phyloP scores from a whole-genome alignment of 306 rosid species.

The Comarum palustre region DNA sequence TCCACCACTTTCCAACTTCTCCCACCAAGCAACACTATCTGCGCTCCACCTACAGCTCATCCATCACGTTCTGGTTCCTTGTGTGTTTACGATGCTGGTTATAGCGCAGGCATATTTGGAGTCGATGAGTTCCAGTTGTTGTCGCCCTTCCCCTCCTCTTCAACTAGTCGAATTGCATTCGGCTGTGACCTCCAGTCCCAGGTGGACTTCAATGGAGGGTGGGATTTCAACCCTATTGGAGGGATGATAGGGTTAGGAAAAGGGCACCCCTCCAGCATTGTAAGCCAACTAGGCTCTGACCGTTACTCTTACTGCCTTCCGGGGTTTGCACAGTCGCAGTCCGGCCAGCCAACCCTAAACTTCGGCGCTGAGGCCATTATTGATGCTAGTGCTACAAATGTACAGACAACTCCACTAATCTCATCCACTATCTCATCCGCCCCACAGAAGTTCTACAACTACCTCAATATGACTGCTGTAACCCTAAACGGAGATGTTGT shows the following conservation, averaged over 20 bases:
- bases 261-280: constrained; percentile 10
- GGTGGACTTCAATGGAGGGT: neutral
- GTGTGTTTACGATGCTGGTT: neutral
- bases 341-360: neutral
- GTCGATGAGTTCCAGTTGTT: neutral
- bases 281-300: neutral
- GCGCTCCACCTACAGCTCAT: neutral
- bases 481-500: neutral
- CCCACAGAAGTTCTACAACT: neutral
- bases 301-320: constrained; percentile 11
- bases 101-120: neutral
- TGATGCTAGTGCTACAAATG: neutral
- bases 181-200: neutral
- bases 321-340: neutral
- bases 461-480: neutral
- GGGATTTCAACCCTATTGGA: neutral
- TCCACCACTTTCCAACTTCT: constrained; percentile 4
- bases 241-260: neutral
- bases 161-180: neutral
- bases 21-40: neutral
- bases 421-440: neutral
- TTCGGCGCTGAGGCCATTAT: neutral
- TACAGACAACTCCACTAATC: neutral
- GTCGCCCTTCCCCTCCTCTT: neutral
- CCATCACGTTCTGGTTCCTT: neutral